Percentiles rank a stretch among this genome's conserved stretches.
Evolutionary conservation across 2,329 filamentous ascomycete genomes (phyloP).

Genomic region (Cryphonectria naterciae): DNA sequence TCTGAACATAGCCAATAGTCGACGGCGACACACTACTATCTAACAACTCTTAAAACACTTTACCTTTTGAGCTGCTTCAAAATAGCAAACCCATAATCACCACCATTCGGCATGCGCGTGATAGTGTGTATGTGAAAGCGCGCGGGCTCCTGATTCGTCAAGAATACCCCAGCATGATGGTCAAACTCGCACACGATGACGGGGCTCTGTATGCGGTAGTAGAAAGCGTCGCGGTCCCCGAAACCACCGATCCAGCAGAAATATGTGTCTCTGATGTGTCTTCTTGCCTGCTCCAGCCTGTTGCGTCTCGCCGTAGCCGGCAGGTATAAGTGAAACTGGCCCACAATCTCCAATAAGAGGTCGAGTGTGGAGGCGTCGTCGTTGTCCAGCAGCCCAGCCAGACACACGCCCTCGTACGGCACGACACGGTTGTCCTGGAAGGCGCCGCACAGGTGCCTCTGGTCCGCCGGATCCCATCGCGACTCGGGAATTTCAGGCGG

Average conservation of each 20-base stretch:
- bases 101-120: background rate
- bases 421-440: slow-evolving; percentile 78
- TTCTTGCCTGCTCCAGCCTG: slow-evolving; percentile 57
- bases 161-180: background rate
- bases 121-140: slow-evolving; percentile 2
- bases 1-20: background rate
- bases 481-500: slow-evolving; percentile 69
- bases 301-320: slow-evolving; percentile 58
- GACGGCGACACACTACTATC: background rate
- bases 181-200: slow-evolving; percentile 66
- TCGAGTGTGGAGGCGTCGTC: slow-evolving; percentile 44
- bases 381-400: slow-evolving; percentile 49
- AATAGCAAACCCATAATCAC: background rate
- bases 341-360: slow-evolving; percentile 60
- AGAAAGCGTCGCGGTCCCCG: slow-evolving; percentile 70
- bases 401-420: slow-evolving; percentile 70
- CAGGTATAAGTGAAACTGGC: slow-evolving; percentile 71
- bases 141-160: background rate
- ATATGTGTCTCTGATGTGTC: slow-evolving; percentile 70
- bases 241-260: slow-evolving; percentile 79
- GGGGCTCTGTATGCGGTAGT: slow-evolving; percentile 77
- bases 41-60: background rate
- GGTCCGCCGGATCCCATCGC: slow-evolving; percentile 80
- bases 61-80: background rate
- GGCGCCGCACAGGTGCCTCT: slow-evolving; percentile 77